Evolutionary conservation across 2,329 filamentous ascomycete genomes (phyloP), one percentile per base, ranked within the genome.

Genomic region (Penicillium freii): DNA sequence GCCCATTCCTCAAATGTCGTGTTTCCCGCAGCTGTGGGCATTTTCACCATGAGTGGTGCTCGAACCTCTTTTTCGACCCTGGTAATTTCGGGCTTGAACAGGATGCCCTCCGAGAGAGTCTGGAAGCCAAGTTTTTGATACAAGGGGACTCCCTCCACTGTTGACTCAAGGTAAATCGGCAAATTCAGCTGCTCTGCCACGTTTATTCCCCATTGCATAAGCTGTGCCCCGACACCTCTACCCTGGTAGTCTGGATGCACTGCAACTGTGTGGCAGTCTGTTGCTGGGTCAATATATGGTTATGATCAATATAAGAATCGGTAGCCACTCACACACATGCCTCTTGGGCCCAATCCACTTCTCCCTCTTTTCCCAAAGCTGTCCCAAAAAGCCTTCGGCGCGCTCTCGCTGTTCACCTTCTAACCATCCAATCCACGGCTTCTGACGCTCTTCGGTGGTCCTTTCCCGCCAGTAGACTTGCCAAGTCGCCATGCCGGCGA

Each of bases 121-220:
- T 71, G 68, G 62, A 80, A 82, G 2, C 80, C 80, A 62, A 79
- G 71, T 58, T 76, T 81, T 56, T 75, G 69, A 65, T 82, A 82
- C 29, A 82, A 67, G 8, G 68, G 68, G 38, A 74, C 68, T 0
- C 76, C 78, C 5, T 72, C 71, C 4, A 71, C 74, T 0, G 78
- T 80, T 2, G 78, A 77, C 65, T 82, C 80, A 40, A 81, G 73
- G 67, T 81, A 81, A 4, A 80, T 68, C 4, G 79, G 78, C 31
- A 81, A 58, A 15, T 65, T 65, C 21, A 72, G 65, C 17, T 72
- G 36, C 9, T 55, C 53, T 21, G 53, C 45, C 19, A 50, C n/a
- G 62, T 54, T 77, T 70, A 54, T 74, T 70, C 76, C 77, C 67
- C 74, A 79, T 59, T 79, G 67, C 56, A 78, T 75, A 44, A 81